Evolutionary conservation across 1,284 basidiomycete species (phyloP).

Genomic region (Phylloboletellus chloephorus): DNA sequence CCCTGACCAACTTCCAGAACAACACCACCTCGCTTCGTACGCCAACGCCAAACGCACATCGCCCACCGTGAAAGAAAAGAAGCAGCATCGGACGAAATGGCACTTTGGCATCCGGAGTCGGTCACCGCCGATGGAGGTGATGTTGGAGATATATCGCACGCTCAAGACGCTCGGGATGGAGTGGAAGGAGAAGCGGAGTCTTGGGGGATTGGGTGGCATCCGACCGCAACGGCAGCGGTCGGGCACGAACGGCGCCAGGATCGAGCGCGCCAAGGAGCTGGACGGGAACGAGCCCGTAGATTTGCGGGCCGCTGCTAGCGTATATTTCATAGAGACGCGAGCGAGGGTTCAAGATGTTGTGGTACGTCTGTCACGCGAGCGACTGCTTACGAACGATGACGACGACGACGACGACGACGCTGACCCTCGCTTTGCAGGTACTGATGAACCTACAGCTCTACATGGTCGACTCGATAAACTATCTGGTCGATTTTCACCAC

Average conservation of each 20-base stretch:
- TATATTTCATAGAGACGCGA: conserved; percentile 94
- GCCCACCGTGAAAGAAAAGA: conserved; percentile 48
- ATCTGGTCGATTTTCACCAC: conserved; percentile 97
- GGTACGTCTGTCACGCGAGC: conserved; percentile 46
- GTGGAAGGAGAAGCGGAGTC: conserved; percentile 81
- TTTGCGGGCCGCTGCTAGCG: conserved; percentile 59
- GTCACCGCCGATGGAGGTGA: conserved; percentile 97
- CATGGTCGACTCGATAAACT: conserved; percentile 93
- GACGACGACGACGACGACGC: not conserved
- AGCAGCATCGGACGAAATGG: conserved; percentile 79
- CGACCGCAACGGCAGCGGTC: conserved; percentile 21
- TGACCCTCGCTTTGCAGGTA: conserved; percentile 46
- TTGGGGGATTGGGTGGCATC: conserved; percentile 61
- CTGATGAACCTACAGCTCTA: conserved; percentile 98
- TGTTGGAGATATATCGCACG: conserved; percentile 97
- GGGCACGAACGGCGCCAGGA: conserved; percentile 35
- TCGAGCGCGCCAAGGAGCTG: conserved; percentile 58
- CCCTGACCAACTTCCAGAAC: conserved; percentile 42
- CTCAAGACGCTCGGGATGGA: conserved; percentile 94
- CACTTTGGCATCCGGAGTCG: conserved; percentile 96
- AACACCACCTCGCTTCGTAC: conserved; percentile 57
- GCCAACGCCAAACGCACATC: conserved; percentile 54
- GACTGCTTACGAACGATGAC: not conserved
- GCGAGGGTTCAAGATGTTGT: conserved; percentile 87
- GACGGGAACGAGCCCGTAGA: conserved; percentile 64